Conservation (phyloP, 257 asterid genomes). For the Oldenlandia corymbosa region DNA sequence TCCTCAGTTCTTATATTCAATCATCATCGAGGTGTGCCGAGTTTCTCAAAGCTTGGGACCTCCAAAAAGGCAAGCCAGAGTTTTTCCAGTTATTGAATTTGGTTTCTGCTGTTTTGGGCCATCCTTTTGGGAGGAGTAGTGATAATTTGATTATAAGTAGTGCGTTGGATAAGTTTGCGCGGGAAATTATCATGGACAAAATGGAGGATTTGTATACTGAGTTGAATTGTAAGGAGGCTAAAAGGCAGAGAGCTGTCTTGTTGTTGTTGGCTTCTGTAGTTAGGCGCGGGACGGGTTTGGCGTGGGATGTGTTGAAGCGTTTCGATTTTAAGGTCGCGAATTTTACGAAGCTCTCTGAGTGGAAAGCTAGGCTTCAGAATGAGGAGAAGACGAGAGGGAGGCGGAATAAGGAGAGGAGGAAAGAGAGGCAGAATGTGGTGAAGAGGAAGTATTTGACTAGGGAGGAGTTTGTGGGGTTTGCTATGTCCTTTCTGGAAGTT, state of each 20-base stretch:
- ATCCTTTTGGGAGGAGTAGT: slow-evolving; percentile 23
- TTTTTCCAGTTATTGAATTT: slow-evolving; percentile 44
- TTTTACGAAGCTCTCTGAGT: slow-evolving; percentile 56
- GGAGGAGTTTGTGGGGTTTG: slow-evolving; percentile 66
- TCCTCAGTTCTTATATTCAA: slow-evolving; percentile 33
- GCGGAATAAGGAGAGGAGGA: too few relatives aligned
- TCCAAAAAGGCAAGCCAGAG: slow-evolving; percentile 52
- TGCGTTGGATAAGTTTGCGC: slow-evolving; percentile 58
- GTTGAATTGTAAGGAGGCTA: slow-evolving; percentile 59
- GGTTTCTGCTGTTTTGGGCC: slow-evolving; percentile 48
- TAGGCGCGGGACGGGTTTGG: slow-evolving; percentile 57
- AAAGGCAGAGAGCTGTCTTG: slow-evolving; percentile 59
- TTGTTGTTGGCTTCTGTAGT: slow-evolving; percentile 57
- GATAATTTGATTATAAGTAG: slow-evolving; percentile 12
- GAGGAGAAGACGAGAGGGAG: slow-evolving; percentile 44
- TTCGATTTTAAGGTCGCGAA: slow-evolving; percentile 55
- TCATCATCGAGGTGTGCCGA: slow-evolving; percentile 57
- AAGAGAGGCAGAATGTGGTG: slow-evolving; percentile 41
- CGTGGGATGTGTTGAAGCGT: slow-evolving; percentile 65
- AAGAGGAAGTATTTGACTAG: slow-evolving; percentile 50
- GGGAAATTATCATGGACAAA: slow-evolving; percentile 47
- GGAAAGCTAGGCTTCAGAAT: slow-evolving; percentile 51
- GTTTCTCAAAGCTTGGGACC: slow-evolving; percentile 71
- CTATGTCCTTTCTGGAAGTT: slow-evolving; percentile 72
- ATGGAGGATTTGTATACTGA: slow-evolving; percentile 66